phyloP scores from a whole-genome alignment of 2,329 filamentous ascomycete species.

The Arthrobotrys musiformis region DNA sequence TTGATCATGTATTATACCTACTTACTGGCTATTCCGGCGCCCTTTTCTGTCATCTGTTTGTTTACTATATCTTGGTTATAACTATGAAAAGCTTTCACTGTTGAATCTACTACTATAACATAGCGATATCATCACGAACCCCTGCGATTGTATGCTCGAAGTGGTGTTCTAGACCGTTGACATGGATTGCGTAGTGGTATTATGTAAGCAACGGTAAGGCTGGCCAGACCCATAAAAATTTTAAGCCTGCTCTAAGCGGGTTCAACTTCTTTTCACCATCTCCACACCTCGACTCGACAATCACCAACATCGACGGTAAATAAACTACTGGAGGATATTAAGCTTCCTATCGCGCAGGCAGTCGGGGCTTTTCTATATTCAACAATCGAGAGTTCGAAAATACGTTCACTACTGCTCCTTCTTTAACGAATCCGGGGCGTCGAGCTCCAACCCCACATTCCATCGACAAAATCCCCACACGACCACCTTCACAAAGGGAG shows the following conservation, averaged over 20 bases:
- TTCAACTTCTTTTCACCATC: background rate
- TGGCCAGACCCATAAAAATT: conserved; percentile 20
- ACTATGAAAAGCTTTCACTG: background rate
- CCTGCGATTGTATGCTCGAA: too few relatives aligned
- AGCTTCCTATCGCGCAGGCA: background rate
- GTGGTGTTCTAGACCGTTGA: background rate
- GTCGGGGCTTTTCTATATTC: background rate
- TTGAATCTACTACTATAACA: too few relatives aligned
- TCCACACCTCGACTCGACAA: background rate
- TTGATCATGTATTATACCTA: conserved; percentile 15
- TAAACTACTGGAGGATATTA: background rate
- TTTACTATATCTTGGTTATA: background rate
- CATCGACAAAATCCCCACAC: background rate
- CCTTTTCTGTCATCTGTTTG: background rate
- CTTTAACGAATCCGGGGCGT: background rate
- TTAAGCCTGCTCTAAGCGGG: conserved; percentile 1
- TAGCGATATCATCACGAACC: too few relatives aligned
- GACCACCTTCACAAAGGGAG: background rate
- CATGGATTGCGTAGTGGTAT: background rate
- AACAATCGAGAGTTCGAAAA: background rate
- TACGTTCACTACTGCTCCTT: background rate
- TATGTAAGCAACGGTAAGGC: conserved; percentile 6
- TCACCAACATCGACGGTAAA: background rate
- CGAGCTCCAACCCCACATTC: conserved; percentile 10
- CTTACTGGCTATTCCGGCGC: background rate